Conservation (phyloP, 495 filamentous ascomycete genomes). For the Podospora fimiseda region DNA sequence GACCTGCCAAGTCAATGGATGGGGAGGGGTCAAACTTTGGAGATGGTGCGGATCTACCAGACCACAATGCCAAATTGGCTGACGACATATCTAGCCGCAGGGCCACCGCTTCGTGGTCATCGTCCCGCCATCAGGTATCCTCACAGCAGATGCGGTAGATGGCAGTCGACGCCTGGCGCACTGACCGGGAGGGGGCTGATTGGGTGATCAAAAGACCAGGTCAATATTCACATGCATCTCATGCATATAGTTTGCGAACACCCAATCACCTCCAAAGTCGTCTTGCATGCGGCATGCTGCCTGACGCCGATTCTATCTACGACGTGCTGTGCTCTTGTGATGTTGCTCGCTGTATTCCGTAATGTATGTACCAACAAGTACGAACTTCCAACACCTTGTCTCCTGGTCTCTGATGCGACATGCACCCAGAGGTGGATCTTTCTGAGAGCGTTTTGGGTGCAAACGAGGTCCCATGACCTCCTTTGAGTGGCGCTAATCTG, state of each 20-base stretch:
- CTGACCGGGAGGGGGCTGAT: background rate
- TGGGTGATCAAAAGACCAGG: background rate
- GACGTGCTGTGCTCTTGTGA: background rate
- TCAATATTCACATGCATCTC: slow-evolving; percentile 4
- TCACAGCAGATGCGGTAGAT: background rate
- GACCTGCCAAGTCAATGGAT: background rate
- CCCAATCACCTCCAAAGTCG: background rate
- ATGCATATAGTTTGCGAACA: background rate
- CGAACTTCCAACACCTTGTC: background rate
- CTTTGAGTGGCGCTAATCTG: slow-evolving; percentile 19
- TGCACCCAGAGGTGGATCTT: slow-evolving; percentile 20
- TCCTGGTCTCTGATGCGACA: slow-evolving; percentile 7
- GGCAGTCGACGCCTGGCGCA: background rate
- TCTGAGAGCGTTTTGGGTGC: slow-evolving; percentile 8
- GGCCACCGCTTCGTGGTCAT: background rate
- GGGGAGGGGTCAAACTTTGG: background rate
- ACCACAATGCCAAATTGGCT: background rate
- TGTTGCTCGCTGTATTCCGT: background rate
- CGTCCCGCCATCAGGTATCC: background rate
- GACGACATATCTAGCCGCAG: background rate
- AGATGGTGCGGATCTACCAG: too few species aligned
- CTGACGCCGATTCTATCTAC: slow-evolving; percentile 3
- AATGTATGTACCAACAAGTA: background rate
- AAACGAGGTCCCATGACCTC: slow-evolving; percentile 28
- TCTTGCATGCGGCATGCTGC: slow-evolving; percentile 3